These are phyloP conservation scores for Phlebopus sp. DNA, from an alignment of 1,284 basidiomycete genomes.

Conservation along the genomic window DNA sequence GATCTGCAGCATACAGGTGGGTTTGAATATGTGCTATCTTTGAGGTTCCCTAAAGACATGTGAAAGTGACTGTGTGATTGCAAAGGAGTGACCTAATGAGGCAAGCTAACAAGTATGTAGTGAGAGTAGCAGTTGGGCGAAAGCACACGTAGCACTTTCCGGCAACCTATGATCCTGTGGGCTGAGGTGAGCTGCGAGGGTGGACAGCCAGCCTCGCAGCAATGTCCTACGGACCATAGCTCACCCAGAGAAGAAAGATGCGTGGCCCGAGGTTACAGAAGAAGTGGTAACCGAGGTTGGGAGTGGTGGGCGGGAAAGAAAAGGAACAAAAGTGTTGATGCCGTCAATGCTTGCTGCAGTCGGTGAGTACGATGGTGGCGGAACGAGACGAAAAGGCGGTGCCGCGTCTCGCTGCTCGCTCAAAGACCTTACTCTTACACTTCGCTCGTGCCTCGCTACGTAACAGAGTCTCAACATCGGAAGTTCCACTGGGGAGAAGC, in stretches of 20 bases:
- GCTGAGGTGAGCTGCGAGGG: constrained; percentile 2
- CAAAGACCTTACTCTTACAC: background rate
- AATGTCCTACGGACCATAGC: background rate
- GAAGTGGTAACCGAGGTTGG: background rate
- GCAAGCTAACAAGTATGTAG: background rate
- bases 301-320: background rate
- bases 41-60: background rate
- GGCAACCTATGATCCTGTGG: background rate
- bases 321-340: background rate
- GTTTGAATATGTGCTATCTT: too few species aligned
- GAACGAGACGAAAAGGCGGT: background rate
- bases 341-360: background rate
- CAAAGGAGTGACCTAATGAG: background rate
- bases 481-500: constrained; percentile 60
- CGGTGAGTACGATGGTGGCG: background rate
- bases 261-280: background rate
- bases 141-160: background rate
- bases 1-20: too few species aligned
- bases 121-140: background rate
- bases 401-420: background rate
- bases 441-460: background rate
- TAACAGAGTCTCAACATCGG: constrained; percentile 11
- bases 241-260: background rate
- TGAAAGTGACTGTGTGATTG: background rate
- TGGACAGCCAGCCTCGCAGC: background rate